Conservation (phyloP, 2,329 filamentous ascomycete genomes). For the Mycogone perniciosa region DNA sequence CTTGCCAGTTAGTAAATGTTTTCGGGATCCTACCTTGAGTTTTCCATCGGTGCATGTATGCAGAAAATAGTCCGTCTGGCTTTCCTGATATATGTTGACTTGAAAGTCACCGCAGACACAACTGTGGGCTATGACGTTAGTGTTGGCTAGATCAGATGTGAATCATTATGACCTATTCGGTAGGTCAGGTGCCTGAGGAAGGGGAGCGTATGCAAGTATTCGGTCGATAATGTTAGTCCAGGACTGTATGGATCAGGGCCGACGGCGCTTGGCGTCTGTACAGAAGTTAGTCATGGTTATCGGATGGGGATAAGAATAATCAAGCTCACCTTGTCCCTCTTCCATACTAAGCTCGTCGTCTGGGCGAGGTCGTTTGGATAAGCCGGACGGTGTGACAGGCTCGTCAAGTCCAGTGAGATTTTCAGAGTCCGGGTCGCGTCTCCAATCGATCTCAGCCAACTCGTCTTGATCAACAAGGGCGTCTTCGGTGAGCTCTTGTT, state of each 20-base stretch:
- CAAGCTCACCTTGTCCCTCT: slow-evolving; percentile 14
- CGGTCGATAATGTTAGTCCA: slow-evolving; percentile 3
- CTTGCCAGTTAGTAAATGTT: slow-evolving; percentile 1
- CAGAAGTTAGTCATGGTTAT: slow-evolving; percentile 8
- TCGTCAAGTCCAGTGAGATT: slow-evolving; percentile 4
- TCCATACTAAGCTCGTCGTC: slow-evolving; percentile 15
- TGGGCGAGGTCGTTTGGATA: slow-evolving; percentile 14
- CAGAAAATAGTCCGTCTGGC: background rate
- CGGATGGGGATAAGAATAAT: background rate
- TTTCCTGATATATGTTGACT: background rate
- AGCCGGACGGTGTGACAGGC: background rate
- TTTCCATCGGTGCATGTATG: background rate
- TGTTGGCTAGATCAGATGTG: slow-evolving; percentile 2
- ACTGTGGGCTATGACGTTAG: slow-evolving; percentile 8
- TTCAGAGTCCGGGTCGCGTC: slow-evolving; percentile 11
- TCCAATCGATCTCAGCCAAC: slow-evolving; percentile 20
- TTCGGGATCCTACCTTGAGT: slow-evolving; percentile 1
- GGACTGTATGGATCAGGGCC: slow-evolving; percentile 8
- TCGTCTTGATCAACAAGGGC: slow-evolving; percentile 17
- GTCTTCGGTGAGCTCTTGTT: slow-evolving; percentile 10
- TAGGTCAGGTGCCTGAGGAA: background rate
- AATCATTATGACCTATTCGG: background rate
- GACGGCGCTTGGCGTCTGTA: slow-evolving; percentile 17
- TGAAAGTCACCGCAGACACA: background rate
- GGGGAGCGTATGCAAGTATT: background rate